phyloP scores from a whole-genome alignment of 495 filamentous ascomycete genomes.

The Copromyces sp. region DNA sequence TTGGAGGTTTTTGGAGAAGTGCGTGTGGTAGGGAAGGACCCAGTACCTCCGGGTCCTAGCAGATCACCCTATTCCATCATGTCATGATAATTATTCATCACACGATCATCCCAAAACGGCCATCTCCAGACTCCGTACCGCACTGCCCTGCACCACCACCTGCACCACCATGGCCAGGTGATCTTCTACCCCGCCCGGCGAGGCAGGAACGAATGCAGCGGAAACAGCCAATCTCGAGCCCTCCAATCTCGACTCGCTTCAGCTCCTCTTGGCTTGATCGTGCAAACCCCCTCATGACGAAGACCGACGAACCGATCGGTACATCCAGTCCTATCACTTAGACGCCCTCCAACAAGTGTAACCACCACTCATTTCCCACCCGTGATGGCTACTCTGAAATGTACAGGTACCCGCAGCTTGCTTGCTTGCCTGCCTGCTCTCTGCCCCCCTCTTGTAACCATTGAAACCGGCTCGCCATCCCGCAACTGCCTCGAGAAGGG shows the following conservation, averaged over 20 bases:
- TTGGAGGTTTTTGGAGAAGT: neutral
- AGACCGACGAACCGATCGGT: neutral
- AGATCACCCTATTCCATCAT: constrained; percentile 12
- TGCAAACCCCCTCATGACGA: neutral
- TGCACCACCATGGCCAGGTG: constrained; percentile 1
- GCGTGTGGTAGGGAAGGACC: neutral
- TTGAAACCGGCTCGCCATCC: neutral
- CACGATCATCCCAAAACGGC: constrained; percentile 17
- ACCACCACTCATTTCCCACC: neutral
- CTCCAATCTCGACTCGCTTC: constrained; percentile 8
- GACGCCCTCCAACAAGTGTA: neutral
- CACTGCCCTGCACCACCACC: neutral
- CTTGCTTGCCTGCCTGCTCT: neutral
- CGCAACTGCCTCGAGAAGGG: neutral
- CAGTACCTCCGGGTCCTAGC: neutral
- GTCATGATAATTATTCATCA: constrained; percentile 29
- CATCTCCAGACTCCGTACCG: constrained; percentile 2
- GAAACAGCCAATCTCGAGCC: constrained; percentile 4
- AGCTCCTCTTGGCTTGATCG: constrained; percentile 1
- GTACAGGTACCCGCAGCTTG: neutral
- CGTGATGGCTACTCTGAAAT: neutral
- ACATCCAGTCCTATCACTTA: neutral
- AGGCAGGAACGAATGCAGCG: constrained; percentile 17
- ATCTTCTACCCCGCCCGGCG: constrained; percentile 28
- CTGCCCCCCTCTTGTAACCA: neutral